These are phyloP conservation scores for Anaeromyces robustus DNA, from an alignment of 192 early-diverging fungal species.

Conservation along the genomic window DNA sequence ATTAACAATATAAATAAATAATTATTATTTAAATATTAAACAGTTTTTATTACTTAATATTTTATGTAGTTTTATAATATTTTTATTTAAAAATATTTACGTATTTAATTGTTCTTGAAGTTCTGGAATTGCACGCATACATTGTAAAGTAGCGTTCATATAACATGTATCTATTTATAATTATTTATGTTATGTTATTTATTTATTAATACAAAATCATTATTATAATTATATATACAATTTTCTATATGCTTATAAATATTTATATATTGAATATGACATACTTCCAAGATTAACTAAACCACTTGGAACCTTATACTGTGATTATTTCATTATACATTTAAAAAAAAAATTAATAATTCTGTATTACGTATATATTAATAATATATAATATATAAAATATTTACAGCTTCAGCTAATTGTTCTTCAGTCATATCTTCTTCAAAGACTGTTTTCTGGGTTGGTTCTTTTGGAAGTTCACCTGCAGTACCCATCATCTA, in stretches of 20 bases:
- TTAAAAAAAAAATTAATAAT: too few species aligned
- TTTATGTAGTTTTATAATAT: too few species aligned
- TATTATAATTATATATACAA: background rate
- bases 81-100: background rate
- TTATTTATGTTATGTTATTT: constrained; percentile 81
- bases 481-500: constrained; percentile 94
- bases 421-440: constrained; percentile 89
- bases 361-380: too few species aligned
- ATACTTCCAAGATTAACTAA: constrained; percentile 40
- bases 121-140: constrained; percentile 74
- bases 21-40: too few species aligned
- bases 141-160: constrained; percentile 83
- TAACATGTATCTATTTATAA: constrained; percentile 13
- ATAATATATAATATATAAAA: background rate
- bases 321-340: background rate
- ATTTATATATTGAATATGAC: background rate
- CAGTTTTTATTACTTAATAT: too few species aligned
- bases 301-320: constrained; percentile 83
- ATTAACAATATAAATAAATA: too few species aligned
- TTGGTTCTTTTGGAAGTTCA: constrained; percentile 75
- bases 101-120: constrained; percentile 44
- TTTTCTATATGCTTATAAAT: background rate
- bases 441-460: constrained; percentile 52
- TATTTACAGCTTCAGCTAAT: constrained; percentile 57
- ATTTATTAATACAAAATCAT: constrained; percentile 11